Evolutionary conservation across 306 rosid genomes (phyloP).

Genomic region (Ormosia semicastrata): DNA sequence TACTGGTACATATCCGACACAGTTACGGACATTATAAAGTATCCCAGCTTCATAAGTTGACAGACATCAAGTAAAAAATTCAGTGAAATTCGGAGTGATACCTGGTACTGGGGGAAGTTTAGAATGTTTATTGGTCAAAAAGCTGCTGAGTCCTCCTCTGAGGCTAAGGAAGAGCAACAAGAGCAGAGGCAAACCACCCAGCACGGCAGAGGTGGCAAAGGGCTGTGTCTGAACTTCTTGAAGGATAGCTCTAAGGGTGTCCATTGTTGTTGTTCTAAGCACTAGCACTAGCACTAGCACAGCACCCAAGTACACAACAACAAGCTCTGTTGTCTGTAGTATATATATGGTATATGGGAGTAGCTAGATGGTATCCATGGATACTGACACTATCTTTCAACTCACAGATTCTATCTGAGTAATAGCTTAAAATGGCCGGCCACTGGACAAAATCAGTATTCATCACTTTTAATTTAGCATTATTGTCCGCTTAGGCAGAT

Average conservation of each 20-base stretch:
- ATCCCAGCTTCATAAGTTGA: no score
- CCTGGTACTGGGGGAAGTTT: conserved; percentile 71
- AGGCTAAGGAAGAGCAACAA: conserved; percentile 16
- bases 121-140: conserved; percentile 10
- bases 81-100: neutral
- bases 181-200: conserved; percentile 52
- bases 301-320: neutral
- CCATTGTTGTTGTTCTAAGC: neutral
- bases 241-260: neutral
- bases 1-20: no score
- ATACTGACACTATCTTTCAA: no score
- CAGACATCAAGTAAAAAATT: neutral
- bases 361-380: no score
- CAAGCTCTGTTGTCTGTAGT: no score
- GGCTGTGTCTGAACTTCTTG: conserved; percentile 31
- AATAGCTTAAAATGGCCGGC: no score
- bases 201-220: conserved; percentile 22
- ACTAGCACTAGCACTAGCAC: neutral
- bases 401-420: no score
- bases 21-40: no score
- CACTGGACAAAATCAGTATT: no score
- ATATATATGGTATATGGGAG: no score
- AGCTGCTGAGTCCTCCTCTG: neutral
- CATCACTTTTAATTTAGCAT: no score
- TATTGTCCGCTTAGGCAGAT: no score